A percentile compares a stretch with the other conserved stretches of the same genome.
Conservation (phyloP, 495 filamentous ascomycete species). For the Durotheca rogersii region DNA sequence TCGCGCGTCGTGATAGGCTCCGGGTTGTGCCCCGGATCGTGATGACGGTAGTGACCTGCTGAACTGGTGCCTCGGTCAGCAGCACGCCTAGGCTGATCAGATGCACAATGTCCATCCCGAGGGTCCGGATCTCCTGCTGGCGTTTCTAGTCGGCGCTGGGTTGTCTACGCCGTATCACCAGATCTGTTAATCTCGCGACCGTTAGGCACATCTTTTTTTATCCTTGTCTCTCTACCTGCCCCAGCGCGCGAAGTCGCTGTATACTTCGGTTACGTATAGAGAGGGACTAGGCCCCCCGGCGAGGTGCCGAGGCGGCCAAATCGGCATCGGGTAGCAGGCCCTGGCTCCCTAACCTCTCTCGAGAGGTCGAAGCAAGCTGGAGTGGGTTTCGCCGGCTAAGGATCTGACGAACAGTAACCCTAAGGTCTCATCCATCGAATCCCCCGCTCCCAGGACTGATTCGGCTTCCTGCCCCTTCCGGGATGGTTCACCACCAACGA, state of each 20-base stretch:
- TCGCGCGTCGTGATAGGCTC: not conserved
- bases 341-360: conserved; percentile 16
- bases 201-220: not conserved
- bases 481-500: conserved; percentile 22
- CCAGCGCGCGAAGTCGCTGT: too few relatives aligned
- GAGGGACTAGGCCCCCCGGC: not conserved
- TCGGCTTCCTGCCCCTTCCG: conserved; percentile 20
- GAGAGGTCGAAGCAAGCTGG: conserved; percentile 9
- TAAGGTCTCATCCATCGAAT: not conserved
- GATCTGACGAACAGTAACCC: conserved; percentile 7
- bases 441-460: conserved; percentile 8
- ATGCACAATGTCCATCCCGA: conserved; percentile 10
- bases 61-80: not conserved
- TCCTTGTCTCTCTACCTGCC: not conserved
- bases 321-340: not conserved
- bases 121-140: conserved; percentile 6
- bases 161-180: conserved; percentile 4
- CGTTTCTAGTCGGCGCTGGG: not conserved
- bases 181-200: conserved; percentile 2
- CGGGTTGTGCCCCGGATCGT: not conserved
- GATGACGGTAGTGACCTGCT: not conserved
- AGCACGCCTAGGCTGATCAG: not conserved
- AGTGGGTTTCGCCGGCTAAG: conserved; percentile 4
- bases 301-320: not conserved
- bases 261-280: too few relatives aligned